Evolutionary conservation across 2,329 filamentous ascomycete genomes (phyloP), one percentile per base, ranked within the genome.

Genomic region (Aspergillus sp.): DNA sequence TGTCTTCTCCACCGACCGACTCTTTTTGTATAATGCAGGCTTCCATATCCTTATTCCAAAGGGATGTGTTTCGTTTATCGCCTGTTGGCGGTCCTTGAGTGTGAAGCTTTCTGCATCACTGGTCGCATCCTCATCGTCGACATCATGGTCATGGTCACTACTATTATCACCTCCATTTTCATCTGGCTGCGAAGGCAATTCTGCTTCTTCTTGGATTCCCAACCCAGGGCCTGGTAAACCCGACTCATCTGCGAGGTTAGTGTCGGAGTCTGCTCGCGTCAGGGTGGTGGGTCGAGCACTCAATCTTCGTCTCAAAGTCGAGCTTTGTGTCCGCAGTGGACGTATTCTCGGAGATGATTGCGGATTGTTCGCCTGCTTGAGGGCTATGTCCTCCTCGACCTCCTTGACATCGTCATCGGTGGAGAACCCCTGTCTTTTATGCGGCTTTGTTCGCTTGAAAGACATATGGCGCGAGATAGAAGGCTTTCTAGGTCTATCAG

Each of bases 31-130:
- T 53, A 98, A 70, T 1, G 93, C 94, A 39, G 93, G 93, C 69
- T 98, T 98, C 93, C 93, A 98, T 54, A 98, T 88, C 66, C 94
- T 84, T 65, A 98, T 97, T 76, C 93, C 93, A 61, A 98, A 98
- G 0, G 93, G 93, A 75, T 98, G 93, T 0, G 93, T 98, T 67
- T 95, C 86, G 71, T 98, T 98, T 76, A 98, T 98, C 55, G 93
- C 93, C 66, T 95, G 84, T 70, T 98, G 93, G 48, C 93, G 83
- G 68, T 98, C 93, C 68, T 94, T 95, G 59, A 98, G 79, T 0
- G 93, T 98, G 66, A 98, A 98, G 73, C 91, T 97, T 71, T 96
- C 93, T 1, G 93, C 87, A 59, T 97, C 93, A 67, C 91, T 96
- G 45, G 90, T 62, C 50, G 86, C 83, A 49, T 74, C 83, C 27